Conservation (phyloP, 2,329 filamentous ascomycete genomes). For the Ambrosiella cleistominuta region DNA sequence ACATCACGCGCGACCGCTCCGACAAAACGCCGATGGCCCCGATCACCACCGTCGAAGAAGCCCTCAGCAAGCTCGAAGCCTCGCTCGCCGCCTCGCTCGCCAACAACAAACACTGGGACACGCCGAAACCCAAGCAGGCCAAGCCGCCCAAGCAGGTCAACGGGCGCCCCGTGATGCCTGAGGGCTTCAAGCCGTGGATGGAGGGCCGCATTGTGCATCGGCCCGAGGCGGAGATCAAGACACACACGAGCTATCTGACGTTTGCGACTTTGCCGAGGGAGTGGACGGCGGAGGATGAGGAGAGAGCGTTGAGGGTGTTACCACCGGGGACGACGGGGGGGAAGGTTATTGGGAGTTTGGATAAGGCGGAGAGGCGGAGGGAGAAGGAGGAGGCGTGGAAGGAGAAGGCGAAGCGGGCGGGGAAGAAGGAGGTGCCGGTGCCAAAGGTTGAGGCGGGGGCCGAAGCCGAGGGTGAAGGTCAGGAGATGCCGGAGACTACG, state of each 20-base stretch:
- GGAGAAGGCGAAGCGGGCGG: conserved; percentile 29
- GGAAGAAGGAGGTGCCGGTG: conserved; percentile 18
- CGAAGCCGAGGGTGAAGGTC: not conserved
- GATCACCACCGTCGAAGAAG: conserved; percentile 62
- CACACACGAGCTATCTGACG: conserved; percentile 90
- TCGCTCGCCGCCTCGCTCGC: conserved; percentile 10
- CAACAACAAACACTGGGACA: conserved; percentile 14
- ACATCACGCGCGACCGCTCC: conserved; percentile 65
- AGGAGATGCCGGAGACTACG: not conserved
- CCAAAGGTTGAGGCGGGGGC: not conserved
- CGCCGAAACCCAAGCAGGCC: not conserved
- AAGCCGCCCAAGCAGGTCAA: conserved; percentile 5
- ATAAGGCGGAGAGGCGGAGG: conserved; percentile 36
- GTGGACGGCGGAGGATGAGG: conserved; percentile 74
- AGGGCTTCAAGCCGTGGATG: conserved; percentile 40
- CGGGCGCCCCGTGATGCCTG: not conserved
- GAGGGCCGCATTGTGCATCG: conserved; percentile 65
- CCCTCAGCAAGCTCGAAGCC: conserved; percentile 43
- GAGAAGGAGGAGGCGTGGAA: conserved; percentile 36
- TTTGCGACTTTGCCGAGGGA: conserved; percentile 79
- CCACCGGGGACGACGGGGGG: conserved; percentile 41
- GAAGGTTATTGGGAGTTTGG: conserved; percentile 34
- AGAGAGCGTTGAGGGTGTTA: conserved; percentile 36
- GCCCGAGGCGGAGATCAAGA: conserved; percentile 77
- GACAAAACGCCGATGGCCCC: conserved; percentile 56